Conservation (phyloP, 2,329 filamentous ascomycete genomes). For the Chaetothyriales sp. region DNA sequence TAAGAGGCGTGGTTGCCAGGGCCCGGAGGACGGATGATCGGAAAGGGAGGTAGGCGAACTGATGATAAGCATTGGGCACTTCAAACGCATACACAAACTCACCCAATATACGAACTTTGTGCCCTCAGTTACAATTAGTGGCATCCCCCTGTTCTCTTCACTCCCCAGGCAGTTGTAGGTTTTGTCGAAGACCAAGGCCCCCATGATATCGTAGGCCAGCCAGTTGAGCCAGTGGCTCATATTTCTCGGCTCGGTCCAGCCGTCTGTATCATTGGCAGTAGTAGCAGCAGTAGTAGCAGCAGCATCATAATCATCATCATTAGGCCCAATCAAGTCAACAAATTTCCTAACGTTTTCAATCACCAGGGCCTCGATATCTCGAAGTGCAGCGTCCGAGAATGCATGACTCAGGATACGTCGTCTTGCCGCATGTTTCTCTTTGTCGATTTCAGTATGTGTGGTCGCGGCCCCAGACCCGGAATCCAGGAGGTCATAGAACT, state of each 20-base stretch:
- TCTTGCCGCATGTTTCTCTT: slow-evolving; percentile 14
- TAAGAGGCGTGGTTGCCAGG: slow-evolving; percentile 7
- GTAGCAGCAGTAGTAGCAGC: slow-evolving; percentile 1
- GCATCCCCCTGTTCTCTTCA: slow-evolving; percentile 20
- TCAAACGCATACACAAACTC: too few relatives aligned
- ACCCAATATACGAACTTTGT: slow-evolving; percentile 11
- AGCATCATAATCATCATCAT: background rate
- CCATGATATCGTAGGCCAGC: slow-evolving; percentile 28
- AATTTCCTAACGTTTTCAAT: slow-evolving; percentile 6
- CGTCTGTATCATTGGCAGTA: slow-evolving; percentile 2
- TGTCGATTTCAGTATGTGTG: slow-evolving; percentile 16
- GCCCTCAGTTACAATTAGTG: slow-evolving; percentile 19
- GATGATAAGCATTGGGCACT: background rate
- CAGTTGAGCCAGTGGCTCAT: slow-evolving; percentile 24
- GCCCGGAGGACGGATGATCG: slow-evolving; percentile 9
- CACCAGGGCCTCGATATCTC: slow-evolving; percentile 10
- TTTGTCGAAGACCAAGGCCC: slow-evolving; percentile 28
- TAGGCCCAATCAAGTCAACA: slow-evolving; percentile 1
- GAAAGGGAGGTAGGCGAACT: slow-evolving; percentile 8
- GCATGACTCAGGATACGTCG: slow-evolving; percentile 20
- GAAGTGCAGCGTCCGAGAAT: slow-evolving; percentile 21
- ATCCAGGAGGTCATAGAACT: slow-evolving; percentile 6
- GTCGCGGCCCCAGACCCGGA: slow-evolving; percentile 17
- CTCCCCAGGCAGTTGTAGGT: slow-evolving; percentile 25
- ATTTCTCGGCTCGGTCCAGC: slow-evolving; percentile 19